Conservation (phyloP, 768 basidiomycete genomes). For the Cubamyces sp. region DNA sequence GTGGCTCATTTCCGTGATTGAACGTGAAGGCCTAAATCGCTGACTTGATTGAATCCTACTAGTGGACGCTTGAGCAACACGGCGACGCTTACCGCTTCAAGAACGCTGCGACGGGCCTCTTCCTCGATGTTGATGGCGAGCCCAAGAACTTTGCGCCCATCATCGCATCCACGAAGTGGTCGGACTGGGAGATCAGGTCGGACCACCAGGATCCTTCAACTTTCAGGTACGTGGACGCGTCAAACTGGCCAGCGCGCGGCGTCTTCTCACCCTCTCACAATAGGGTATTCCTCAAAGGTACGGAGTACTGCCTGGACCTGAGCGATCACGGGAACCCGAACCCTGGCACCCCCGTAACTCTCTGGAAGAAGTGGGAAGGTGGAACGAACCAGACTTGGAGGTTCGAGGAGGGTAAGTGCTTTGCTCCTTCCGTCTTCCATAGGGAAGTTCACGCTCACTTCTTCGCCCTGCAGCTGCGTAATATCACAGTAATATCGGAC, state of each 20-base stretch:
- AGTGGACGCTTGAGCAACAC: conserved; percentile 54
- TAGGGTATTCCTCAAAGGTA: conserved; percentile 53
- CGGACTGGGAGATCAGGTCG: conserved; percentile 55
- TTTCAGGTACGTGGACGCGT: conserved; percentile 45
- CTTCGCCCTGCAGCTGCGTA: background rate
- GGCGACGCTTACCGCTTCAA: conserved; percentile 44
- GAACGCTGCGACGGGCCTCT: conserved; percentile 45
- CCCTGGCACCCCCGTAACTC: conserved; percentile 48
- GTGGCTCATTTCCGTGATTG: background rate
- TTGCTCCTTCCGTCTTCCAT: background rate
- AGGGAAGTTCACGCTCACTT: background rate
- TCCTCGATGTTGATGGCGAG: conserved; percentile 44
- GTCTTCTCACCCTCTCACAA: background rate
- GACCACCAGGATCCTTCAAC: conserved; percentile 43
- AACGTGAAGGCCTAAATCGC: background rate
- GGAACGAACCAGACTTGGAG: conserved; percentile 57
- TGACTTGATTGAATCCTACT: background rate
- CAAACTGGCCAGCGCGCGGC: background rate
- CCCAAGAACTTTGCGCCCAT: conserved; percentile 36
- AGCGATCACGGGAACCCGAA: conserved; percentile 47
- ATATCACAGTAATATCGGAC: background rate
- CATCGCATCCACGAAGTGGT: conserved; percentile 41
- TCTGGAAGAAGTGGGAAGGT: conserved; percentile 55
- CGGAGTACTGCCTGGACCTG: conserved; percentile 51
- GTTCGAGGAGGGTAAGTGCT: conserved; percentile 35